Percentiles rank a stretch among this genome's conserved stretches.
phyloP scores from a whole-genome alignment of 805 yeast species.

The Naumovozyma baii region DNA sequence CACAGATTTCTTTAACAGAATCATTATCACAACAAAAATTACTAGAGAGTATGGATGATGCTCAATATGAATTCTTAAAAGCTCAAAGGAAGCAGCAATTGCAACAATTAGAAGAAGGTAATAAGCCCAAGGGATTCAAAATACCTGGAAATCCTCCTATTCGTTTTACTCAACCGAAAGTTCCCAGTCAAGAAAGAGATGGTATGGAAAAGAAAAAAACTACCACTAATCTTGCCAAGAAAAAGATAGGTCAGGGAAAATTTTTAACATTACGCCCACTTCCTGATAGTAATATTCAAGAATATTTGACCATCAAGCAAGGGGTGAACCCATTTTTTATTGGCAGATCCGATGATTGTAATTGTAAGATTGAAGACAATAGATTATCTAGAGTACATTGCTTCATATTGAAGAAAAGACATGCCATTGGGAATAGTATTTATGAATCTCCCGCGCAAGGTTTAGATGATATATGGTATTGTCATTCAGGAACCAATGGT shows the following conservation, averaged over 20 bases:
- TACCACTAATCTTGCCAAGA: constrained; percentile 3
- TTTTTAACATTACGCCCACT: constrained; percentile 52
- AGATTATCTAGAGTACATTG: constrained; percentile 83
- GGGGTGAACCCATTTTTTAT: constrained; percentile 58
- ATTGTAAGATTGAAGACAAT: constrained; percentile 55
- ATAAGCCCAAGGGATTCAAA: constrained; percentile 19
- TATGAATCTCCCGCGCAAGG: constrained; percentile 68
- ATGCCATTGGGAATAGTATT: constrained; percentile 46
- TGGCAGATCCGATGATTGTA: constrained; percentile 62
- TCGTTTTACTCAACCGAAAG: constrained; percentile 21
- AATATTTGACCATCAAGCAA: constrained; percentile 52
- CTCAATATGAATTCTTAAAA: constrained; percentile 23
- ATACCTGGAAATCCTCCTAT: constrained; percentile 22
- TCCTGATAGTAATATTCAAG: constrained; percentile 36
- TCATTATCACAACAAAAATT: constrained; percentile 58
- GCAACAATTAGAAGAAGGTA: constrained; percentile 10
- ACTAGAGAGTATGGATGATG: constrained; percentile 30
- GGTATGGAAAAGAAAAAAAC: constrained; percentile 5
- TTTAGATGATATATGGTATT: constrained; percentile 66
- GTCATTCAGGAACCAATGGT: constrained; percentile 73
- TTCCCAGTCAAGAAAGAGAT: constrained; percentile 3
- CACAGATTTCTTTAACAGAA: constrained; percentile 49
- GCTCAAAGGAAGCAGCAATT: constrained; percentile 14
- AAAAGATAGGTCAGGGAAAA: constrained; percentile 37
- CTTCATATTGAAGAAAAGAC: constrained; percentile 51